These are phyloP conservation scores for Cafeteria roenbergensis DNA, from an alignment of 108 stramenopile species.

Conservation along the genomic window DNA sequence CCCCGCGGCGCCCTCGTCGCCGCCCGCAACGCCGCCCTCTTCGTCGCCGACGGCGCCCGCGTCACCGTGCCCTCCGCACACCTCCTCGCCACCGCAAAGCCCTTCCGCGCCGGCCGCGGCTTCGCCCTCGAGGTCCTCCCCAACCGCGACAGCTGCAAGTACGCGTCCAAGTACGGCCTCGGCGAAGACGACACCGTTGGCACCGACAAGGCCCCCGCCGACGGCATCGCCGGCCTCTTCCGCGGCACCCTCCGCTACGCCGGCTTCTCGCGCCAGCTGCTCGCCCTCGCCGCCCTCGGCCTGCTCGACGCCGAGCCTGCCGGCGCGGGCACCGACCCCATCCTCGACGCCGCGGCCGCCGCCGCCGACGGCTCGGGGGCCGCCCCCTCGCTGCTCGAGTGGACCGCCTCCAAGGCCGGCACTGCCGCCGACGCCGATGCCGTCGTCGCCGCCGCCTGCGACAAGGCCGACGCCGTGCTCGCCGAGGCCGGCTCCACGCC, in stretches of 20 bases:
- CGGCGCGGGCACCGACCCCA: background rate
- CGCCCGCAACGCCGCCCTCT: conserved; percentile 51
- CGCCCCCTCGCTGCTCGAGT: background rate
- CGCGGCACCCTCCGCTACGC: conserved; percentile 67
- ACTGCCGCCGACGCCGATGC: background rate
- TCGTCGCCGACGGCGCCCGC: conserved; percentile 30
- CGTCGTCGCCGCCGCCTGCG: background rate
- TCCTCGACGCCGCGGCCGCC: background rate
- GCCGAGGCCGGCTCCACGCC: background rate
- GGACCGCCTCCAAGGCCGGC: background rate
- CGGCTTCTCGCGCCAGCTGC: conserved; percentile 52
- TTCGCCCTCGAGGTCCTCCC: conserved; percentile 54
- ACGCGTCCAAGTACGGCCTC: conserved; percentile 57
- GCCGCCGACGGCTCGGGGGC: no score
- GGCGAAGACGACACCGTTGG: conserved; percentile 34
- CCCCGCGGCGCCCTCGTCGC: conserved; percentile 65
- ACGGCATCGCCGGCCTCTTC: conserved; percentile 31
- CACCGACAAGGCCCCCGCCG: conserved; percentile 1
- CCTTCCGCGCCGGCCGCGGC: conserved; percentile 46
- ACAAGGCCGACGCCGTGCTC: background rate
- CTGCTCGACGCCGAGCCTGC: conserved; percentile 27
- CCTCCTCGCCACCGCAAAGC: conserved; percentile 38
- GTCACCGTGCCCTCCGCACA: background rate
- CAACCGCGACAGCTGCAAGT: conserved; percentile 59
- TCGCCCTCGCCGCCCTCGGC: conserved; percentile 46